Evolutionary conservation across 257 asterid species (phyloP).

Genomic region (Solanum rostratum): DNA sequence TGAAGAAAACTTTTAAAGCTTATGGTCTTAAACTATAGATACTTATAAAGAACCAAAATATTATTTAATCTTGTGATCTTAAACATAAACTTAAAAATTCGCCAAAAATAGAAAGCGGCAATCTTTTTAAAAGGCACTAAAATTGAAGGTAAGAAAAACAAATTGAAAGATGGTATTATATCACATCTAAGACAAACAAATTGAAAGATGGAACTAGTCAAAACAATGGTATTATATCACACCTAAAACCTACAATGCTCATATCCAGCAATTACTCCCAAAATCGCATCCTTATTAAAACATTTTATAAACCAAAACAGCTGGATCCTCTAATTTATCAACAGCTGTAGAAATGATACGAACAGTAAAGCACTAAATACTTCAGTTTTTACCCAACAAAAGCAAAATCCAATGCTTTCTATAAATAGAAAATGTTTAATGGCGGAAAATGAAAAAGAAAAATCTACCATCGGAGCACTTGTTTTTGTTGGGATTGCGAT

Average conservation of each 20-base stretch:
- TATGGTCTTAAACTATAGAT: not conserved
- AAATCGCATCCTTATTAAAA: not conserved
- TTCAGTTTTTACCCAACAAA: not conserved
- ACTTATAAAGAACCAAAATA: not conserved
- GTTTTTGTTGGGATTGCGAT: slow-evolving; percentile 31
- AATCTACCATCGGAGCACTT: slow-evolving; percentile 54
- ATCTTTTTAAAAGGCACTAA: not conserved
- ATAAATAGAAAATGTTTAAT: not conserved
- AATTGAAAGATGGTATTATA: too few species aligned
- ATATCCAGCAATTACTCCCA: not conserved
- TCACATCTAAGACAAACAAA: too few species aligned
- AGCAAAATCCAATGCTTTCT: not conserved
- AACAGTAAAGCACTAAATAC: not conserved
- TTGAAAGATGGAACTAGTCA: not conserved
- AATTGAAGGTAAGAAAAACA: not conserved
- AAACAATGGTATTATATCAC: not conserved
- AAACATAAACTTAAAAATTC: too few species aligned
- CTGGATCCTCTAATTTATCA: not conserved
- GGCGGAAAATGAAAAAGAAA: not conserved
- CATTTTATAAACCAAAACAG: not conserved
- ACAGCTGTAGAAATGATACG: not conserved
- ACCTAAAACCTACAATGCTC: not conserved
- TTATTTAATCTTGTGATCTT: not conserved
- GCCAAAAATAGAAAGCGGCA: too few species aligned
- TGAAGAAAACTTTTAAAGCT: not conserved